Conservation (phyloP, 192 early-diverging fungal genomes). For the Coemansia sp. region DNA sequence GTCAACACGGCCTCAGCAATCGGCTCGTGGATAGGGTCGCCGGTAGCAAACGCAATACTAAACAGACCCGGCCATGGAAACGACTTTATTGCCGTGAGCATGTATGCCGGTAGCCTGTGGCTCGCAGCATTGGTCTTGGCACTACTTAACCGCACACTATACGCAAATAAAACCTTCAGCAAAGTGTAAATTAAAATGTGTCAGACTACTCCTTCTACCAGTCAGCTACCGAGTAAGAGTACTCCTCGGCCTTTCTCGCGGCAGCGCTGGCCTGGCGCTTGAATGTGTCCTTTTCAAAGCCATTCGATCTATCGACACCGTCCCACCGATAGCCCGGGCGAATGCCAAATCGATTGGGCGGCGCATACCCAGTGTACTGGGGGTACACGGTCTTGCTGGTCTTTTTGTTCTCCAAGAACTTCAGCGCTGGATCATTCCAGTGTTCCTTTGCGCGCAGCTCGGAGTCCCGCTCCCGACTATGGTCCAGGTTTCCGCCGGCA, state of each 20-base stretch:
- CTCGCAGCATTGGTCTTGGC: conserved; percentile 18
- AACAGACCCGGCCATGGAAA: conserved; percentile 23
- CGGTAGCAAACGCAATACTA: conserved; percentile 29
- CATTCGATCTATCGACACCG: conserved; percentile 76
- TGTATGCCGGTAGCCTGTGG: conserved; percentile 43
- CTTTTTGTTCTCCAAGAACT: conserved; percentile 49
- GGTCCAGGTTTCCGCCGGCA: conserved; percentile 50
- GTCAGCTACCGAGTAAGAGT: conserved; percentile 44
- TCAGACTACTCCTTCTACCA: conserved; percentile 9
- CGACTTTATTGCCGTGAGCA: conserved; percentile 23
- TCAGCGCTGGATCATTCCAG: conserved; percentile 72
- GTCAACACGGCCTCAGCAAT: conserved; percentile 30
- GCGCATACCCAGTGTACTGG: conserved; percentile 56
- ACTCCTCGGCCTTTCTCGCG: conserved; percentile 17
- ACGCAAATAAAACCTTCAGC: conserved; percentile 12
- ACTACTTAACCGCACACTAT: conserved; percentile 25
- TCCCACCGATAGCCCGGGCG: conserved; percentile 78
- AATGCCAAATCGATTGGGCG: conserved; percentile 68
- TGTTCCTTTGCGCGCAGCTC: conserved; percentile 54
- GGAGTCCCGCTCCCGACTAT: conserved; percentile 50
- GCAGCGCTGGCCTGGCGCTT: conserved; percentile 20
- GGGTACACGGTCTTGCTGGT: conserved; percentile 25
- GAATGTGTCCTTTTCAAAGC: conserved; percentile 62
- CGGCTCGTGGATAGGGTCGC: conserved; percentile 41
- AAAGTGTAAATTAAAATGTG: background rate